Percentiles rank a stretch among this genome's conserved stretches.
phyloP scores from a whole-genome alignment of 768 basidiomycete species.

The Panaeolus papilionaceus region DNA sequence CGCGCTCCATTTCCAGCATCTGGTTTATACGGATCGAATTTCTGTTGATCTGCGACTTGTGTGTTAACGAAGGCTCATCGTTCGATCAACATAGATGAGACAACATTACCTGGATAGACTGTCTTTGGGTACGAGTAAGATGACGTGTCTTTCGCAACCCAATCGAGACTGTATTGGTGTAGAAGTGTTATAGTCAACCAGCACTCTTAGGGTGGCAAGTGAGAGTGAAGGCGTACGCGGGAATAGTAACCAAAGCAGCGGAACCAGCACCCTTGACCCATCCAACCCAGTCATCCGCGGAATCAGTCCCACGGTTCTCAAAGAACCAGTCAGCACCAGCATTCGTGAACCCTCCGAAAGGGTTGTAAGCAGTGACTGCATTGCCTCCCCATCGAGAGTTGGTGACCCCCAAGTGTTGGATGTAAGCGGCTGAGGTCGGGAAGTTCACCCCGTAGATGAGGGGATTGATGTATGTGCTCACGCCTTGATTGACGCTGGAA shows the following conservation, averaged over 20 bases:
- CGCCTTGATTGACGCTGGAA: not conserved
- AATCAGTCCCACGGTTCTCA: constrained; percentile 51
- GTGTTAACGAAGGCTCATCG: not conserved
- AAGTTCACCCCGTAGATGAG: constrained; percentile 62
- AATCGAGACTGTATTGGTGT: constrained; percentile 48
- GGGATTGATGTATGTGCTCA: constrained; percentile 44
- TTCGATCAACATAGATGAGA: constrained; percentile 3
- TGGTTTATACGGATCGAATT: constrained; percentile 53
- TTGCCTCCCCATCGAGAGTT: constrained; percentile 17
- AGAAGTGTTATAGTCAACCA: not conserved
- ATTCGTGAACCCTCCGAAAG: constrained; percentile 55
- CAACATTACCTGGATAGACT: constrained; percentile 47
- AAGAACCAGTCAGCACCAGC: constrained; percentile 64
- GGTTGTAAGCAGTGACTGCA: constrained; percentile 61
- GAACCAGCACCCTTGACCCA: constrained; percentile 55
- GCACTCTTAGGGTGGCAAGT: no score
- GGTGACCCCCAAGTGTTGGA: constrained; percentile 47
- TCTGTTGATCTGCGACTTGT: constrained; percentile 41
- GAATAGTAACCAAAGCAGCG: constrained; percentile 50
- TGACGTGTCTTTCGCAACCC: constrained; percentile 59
- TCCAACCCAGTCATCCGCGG: constrained; percentile 56
- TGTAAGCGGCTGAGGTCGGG: constrained; percentile 47
- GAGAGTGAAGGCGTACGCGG: constrained; percentile 45
- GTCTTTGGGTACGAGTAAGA: constrained; percentile 58
- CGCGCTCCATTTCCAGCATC: constrained; percentile 55